These are phyloP conservation scores for Paramecium sexaurelia DNA, from an alignment of 73 alveolate species.

Conservation along the genomic window DNA sequence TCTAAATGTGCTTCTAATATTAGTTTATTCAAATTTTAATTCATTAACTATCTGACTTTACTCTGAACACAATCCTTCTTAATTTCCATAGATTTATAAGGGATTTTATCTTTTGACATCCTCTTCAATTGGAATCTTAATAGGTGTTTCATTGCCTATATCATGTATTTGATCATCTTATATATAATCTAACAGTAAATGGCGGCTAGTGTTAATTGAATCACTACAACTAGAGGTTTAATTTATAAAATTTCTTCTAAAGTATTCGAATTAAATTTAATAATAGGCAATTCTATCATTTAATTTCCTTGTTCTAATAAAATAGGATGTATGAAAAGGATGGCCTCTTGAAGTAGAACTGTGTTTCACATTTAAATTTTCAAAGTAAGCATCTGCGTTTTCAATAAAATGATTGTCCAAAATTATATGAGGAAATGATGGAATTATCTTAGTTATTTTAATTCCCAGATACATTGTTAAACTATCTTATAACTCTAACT, in stretches of 20 bases:
- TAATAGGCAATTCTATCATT: not conserved
- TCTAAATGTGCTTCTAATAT: no score
- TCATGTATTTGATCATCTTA: not conserved
- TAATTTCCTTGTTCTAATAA: not conserved
- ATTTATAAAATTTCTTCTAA: not conserved
- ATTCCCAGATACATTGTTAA: not conserved
- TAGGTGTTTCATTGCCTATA: not conserved
- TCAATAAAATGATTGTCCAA: not conserved
- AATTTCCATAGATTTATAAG: not conserved
- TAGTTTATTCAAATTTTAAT: no score
- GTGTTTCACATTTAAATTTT: not conserved
- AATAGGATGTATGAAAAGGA: not conserved
- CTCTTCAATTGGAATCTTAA: not conserved
- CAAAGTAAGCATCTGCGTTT: not conserved
- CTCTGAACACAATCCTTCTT: not conserved
- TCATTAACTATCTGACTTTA: not conserved
- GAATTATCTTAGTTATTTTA: not conserved
- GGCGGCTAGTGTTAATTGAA: not conserved
- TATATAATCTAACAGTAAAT: not conserved
- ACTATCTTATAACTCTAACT: not conserved
- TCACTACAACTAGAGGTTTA: not conserved
- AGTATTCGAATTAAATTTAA: not conserved
- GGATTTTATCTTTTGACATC: not conserved
- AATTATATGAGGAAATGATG: not conserved
- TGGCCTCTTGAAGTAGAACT: not conserved